phyloP scores from a whole-genome alignment of 257 asterid species.

The Solanum ossicruentum region DNA sequence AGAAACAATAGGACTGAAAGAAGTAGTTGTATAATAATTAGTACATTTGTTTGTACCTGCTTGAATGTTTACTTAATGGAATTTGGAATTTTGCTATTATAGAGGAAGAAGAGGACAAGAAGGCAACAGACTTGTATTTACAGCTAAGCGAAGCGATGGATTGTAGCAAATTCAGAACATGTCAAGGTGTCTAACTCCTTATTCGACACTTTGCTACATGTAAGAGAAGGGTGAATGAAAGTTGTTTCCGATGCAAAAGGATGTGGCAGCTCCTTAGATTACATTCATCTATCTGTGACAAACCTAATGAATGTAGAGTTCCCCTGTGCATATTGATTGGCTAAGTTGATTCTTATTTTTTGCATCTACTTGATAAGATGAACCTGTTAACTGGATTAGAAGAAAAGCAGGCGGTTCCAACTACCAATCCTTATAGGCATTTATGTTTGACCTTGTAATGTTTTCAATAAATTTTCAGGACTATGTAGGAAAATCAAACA shows the following conservation, averaged over 20 bases:
- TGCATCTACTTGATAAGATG: neutral
- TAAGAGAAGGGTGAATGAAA: conserved; percentile 65
- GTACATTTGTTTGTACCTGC: neutral
- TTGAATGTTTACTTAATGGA: neutral
- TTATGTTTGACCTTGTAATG: neutral
- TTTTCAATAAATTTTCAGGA: neutral
- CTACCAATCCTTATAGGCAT: neutral
- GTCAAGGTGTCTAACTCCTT: conserved; percentile 75
- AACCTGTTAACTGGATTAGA: neutral
- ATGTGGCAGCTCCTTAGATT: conserved; percentile 87
- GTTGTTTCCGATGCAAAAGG: conserved; percentile 62
- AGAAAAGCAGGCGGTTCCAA: neutral
- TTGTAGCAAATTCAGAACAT: conserved; percentile 70
- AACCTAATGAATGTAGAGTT: conserved; percentile 61
- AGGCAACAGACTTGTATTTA: conserved; percentile 52
- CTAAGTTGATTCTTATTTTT: neutral
- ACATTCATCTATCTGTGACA: conserved; percentile 76
- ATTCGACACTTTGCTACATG: conserved; percentile 71
- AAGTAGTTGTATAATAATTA: neutral
- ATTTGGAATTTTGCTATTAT: neutral
- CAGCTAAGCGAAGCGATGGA: conserved; percentile 88
- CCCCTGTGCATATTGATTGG: conserved; percentile 38
- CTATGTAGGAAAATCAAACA: neutral
- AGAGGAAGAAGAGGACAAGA: conserved; percentile 62
- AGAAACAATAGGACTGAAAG: neutral